These are phyloP conservation scores for Solanum hybrid DNA, from an alignment of 305 asterid species.

Conservation along the genomic window DNA sequence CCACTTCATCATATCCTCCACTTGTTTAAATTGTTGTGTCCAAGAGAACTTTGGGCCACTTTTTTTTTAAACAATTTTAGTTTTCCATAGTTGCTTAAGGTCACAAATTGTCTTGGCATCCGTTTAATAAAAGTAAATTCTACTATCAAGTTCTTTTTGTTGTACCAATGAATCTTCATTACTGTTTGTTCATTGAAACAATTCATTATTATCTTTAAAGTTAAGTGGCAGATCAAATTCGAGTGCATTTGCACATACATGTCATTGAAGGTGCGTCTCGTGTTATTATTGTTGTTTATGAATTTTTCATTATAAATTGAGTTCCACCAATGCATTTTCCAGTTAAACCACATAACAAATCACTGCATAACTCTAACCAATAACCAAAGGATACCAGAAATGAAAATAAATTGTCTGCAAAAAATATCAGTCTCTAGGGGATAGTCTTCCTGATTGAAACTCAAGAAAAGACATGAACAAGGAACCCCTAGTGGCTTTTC, in stretches of 20 bases:
- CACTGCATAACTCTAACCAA: rapidly evolving
- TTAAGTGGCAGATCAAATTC: background rate
- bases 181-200: background rate
- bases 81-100: background rate
- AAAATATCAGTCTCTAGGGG: conserved; percentile 11
- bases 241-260: background rate
- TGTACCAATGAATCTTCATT: background rate
- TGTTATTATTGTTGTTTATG: background rate
- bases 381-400: background rate
- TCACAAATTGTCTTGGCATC: background rate
- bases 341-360: background rate
- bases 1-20: background rate
- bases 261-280: background rate
- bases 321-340: background rate
- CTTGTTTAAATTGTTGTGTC: too few species aligned
- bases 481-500: background rate
- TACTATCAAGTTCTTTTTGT: background rate
- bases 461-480: conserved; percentile 5
- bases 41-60: background rate
- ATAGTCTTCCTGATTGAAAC: background rate
- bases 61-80: background rate
- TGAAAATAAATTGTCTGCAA: background rate
- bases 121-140: background rate
- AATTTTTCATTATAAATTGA: too few species aligned
- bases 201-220: too few species aligned